Evolutionary conservation across 2,329 filamentous ascomycete species (phyloP), one percentile per base, ranked within the genome.

Genomic region (Pseudocercospora eumusae): DNA sequence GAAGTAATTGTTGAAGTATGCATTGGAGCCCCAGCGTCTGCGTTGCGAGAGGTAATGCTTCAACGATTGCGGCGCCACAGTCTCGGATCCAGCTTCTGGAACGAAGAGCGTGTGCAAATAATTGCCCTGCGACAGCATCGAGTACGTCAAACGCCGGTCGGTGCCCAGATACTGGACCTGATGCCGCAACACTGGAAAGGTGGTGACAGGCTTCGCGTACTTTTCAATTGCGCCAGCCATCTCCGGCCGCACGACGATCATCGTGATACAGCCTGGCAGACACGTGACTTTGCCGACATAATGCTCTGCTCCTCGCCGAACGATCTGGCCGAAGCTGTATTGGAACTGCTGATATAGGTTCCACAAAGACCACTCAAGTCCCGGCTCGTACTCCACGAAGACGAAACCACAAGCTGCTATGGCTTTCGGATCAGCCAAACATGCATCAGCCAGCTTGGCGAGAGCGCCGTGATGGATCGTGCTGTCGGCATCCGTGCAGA

Each of bases 1-100:
- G 40, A 74, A 75, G 50, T 73, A 76, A 45, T 75, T 76, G 69
- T 75, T 75, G 62, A 75, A 76, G 59, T 76, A 75, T 4, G 74
- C 74, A 13, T 75, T 75, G 1, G 71, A 74, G 2, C 74, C 74
- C 74, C 74, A 76, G 7, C 74, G 66, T 4, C 74, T 71, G 1
- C 74, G 65, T 61, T 75, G 74, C 49, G 68, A 72, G 25, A 75
- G 69, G 42, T 75, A 75, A 62, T 75, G 74, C 27, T 69, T 65
- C n/a, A 76, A 56, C 0, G 69, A 73, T 25, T 75, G 74, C 1
- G 74, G 74, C 0, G 74, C 74, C 11, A 75, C 73, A 0, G 74
- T 75, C 50, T 76, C 74, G 1, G 72, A 74, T 18, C 75, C 69
- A 1, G 74, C 73, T 20, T 70, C 70, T 0, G 74, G 74, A 1